A percentile compares a stretch with the other conserved stretches of the same genome.
These are phyloP conservation scores for Nannochloris sp. DNA, from an alignment of 139 green algal genomes.

Conservation along the genomic window DNA sequence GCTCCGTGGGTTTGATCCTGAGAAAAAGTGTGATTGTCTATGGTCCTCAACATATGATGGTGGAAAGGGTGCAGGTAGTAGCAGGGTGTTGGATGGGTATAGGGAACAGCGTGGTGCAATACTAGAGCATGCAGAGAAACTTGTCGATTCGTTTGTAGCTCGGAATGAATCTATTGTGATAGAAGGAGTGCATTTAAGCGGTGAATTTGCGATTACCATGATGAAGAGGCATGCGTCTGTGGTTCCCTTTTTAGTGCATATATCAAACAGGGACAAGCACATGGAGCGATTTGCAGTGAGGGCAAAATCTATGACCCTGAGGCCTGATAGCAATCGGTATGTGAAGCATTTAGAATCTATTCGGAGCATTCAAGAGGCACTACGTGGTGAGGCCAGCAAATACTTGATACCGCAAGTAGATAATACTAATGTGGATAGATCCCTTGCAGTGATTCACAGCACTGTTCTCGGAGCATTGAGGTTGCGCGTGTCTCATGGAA, in stretches of 20 bases:
- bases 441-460: conserved; percentile 78
- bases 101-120: conserved; percentile 2
- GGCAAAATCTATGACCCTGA: conserved; percentile 91
- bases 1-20: conserved; percentile 40
- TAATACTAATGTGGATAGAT: conserved; percentile 89
- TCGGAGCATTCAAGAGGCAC: conserved; percentile 74
- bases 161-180: conserved; percentile 56
- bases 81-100: conserved; percentile 52
- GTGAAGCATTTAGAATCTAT: conserved; percentile 78
- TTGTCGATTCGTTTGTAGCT: conserved; percentile 54
- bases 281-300: conserved; percentile 86
- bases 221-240: conserved; percentile 59
- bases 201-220: conserved; percentile 50
- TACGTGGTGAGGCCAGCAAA: conserved; percentile 56
- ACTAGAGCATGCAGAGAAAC: conserved; percentile 8
- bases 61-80: conserved; percentile 12
- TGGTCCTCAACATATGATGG: conserved; percentile 87
- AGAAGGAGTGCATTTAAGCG: conserved; percentile 47
- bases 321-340: conserved; percentile 70
- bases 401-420: conserved; percentile 75
- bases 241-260: conserved; percentile 89
- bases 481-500: background rate
- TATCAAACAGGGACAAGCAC: conserved; percentile 82
- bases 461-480: conserved; percentile 64
- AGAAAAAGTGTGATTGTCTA: conserved; percentile 64